Conservation (phyloP, 208 protist genomes). For the Trypanosoma cruzi region DNA sequence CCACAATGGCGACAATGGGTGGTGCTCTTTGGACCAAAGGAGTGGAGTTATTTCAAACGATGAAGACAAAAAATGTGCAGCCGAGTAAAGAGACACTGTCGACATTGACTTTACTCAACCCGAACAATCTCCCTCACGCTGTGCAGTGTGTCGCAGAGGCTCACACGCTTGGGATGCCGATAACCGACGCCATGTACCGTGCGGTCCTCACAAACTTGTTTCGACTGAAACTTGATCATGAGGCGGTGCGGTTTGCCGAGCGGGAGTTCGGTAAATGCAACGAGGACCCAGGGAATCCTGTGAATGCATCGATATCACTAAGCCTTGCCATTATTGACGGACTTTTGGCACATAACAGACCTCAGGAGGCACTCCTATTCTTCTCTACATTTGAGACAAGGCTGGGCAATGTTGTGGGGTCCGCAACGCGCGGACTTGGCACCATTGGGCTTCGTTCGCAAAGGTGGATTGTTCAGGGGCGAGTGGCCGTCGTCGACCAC, state of each 20-base stretch:
- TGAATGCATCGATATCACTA: conserved; percentile 56
- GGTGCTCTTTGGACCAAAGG: conserved; percentile 55
- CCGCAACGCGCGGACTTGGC: conserved; percentile 63
- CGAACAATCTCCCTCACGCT: conserved; percentile 58
- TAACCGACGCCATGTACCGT: conserved; percentile 84
- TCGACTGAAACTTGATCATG: conserved; percentile 65
- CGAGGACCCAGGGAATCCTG: conserved; percentile 50
- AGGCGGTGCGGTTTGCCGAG: conserved; percentile 72
- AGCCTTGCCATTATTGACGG: conserved; percentile 76
- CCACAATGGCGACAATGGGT: conserved; percentile 67
- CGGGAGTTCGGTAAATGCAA: conserved; percentile 55
- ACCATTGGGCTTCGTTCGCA: conserved; percentile 57
- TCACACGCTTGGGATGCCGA: conserved; percentile 69
- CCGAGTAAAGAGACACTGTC: conserved; percentile 83
- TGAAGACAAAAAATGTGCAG: conserved; percentile 75
- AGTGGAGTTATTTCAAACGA: conserved; percentile 64
- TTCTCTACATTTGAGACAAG: conserved; percentile 61
- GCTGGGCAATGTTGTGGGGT: conserved; percentile 57
- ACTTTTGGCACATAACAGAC: conserved; percentile 67
- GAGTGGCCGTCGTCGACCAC: conserved; percentile 89
- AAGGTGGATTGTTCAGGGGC: conserved; percentile 87
- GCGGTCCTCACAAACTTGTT: conserved; percentile 70
- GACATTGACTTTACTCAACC: conserved; percentile 55
- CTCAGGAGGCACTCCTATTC: conserved; percentile 65
- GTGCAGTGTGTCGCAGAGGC: conserved; percentile 78